Evolutionary conservation across 2,329 filamentous ascomycete genomes (phyloP).

Genomic region (Fusarium setosum): DNA sequence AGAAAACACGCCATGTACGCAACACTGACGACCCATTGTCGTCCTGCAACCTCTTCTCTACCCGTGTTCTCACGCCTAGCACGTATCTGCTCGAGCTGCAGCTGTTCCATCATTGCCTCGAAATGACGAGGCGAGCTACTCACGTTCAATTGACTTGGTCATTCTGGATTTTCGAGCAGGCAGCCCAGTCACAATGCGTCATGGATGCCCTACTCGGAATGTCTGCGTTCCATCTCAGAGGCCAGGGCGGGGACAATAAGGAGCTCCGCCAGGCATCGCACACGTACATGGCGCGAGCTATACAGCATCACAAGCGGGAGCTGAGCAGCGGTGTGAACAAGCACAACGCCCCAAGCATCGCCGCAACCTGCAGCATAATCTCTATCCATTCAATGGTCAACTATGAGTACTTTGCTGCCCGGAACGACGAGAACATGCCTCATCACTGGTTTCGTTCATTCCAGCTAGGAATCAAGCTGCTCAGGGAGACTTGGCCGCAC

Average conservation of each 20-base stretch:
- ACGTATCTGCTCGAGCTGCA: not conserved
- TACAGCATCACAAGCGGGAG: not conserved
- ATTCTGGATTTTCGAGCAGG: not conserved
- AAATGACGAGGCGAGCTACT: not conserved
- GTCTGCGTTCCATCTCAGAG: conserved; percentile 7
- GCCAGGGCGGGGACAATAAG: not conserved
- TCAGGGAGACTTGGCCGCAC: not conserved
- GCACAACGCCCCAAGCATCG: not conserved
- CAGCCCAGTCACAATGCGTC: not conserved
- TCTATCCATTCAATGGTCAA: not conserved
- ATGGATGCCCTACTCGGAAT: conserved; percentile 7
- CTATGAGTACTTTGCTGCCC: not conserved
- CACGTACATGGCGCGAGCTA: conserved; percentile 1
- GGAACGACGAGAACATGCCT: not conserved
- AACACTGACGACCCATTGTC: not conserved
- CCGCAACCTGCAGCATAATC: not conserved
- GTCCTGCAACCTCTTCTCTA: not conserved
- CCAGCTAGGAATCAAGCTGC: not conserved
- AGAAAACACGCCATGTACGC: too few species aligned
- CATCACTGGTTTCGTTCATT: conserved; percentile 3
- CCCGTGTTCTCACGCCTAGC: not conserved
- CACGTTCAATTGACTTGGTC: not conserved
- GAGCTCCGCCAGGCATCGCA: conserved; percentile 1
- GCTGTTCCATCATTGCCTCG: conserved; percentile 3
- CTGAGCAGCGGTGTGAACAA: not conserved